Base-by-base conservation (phyloP, 2,329 filamentous ascomycete genomes). In the Trichoderma afroharzianum region DNA sequence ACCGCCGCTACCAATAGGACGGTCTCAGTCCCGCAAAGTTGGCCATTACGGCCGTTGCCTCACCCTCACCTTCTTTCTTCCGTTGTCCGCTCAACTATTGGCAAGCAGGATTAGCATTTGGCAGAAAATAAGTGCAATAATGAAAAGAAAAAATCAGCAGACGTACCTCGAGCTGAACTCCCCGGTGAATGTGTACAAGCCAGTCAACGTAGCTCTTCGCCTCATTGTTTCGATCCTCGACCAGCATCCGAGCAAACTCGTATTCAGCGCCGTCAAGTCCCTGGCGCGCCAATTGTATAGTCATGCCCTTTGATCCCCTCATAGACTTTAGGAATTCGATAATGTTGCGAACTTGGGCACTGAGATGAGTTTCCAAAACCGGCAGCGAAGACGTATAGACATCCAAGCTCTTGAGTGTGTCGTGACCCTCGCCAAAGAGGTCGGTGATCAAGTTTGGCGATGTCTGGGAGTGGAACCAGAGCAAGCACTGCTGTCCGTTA, bases 181-280 rank as follows among this genome's bases (percentile, higher is more conserved):
- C 91, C 77, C 95, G 92, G 82, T 99, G 96, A 74, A 98, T 88
- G 81, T 97, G 93, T 71, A 99, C 96, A 78, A 99, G 86, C 96
- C 96, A 99, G 83, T 99, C 96, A 39, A 98, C 96, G 82, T 98
- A 99, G 79, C 93, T 97, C 83, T 97, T 95, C 43, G 96, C 96
- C 83, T 99, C 96, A 76, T 97, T 97, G 81, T 98, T 98, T 75
- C 96, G 89, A 79, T 99, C 96, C 82, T 99, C 96, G 36, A 97
- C 90, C 75, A 99, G 82, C 82, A 97, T 85, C 68, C 95, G 87
- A 8, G 96, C 96, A 84, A 98, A 99, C 81, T 99, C 96, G 78
- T 94, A 98, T 81, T 99, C 96, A 3, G 95, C 93, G 1, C 96
- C 96, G 78, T 99, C 96, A 4, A 98, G 86, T 0, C 95, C 95